Base-by-base conservation (phyloP, 2,329 filamentous ascomycete genomes). In the Fusarium nisikadoi region DNA sequence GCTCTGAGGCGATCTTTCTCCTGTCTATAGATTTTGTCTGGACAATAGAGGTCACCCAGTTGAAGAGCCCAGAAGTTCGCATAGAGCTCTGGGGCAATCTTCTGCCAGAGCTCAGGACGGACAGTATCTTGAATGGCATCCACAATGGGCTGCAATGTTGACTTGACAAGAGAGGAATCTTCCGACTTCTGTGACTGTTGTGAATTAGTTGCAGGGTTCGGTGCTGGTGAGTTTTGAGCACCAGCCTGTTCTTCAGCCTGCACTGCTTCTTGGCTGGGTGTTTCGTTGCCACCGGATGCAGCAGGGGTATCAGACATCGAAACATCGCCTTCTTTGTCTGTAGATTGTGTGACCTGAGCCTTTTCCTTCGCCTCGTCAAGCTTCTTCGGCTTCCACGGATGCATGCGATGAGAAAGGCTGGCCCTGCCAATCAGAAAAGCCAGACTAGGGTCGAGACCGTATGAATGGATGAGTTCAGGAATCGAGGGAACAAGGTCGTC, bases 11-110 rank as follows among this genome's bases (percentile, higher is more conserved):
- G 87, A 25, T 90, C 88, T 39, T 91, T 90, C 78, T 97, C 94
- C 20, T 90, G 88, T 52, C 93, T 88, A 79, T 99, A 99, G 67
- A 92, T 93, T 38, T 90, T 87, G 68, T 90, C 90, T 2, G 93
- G 93, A 71, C 95, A 90, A 62, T 90, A 89, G 63, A 98, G 85
- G 79, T 99, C 95, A 49, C 93, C 91, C 6, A 97, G 87, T 33
- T 94, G 91, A 17, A 98, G 86, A 55, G 95, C 92, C 96, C 96
- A 99, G 82, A 99, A 99, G 0, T 93, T 93, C 46, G 93, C 90
- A 77, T 94, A 98, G 79, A 98, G 95, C 35, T 93, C 90, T 2
- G 94, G 86, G 46, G 90, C 94, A 56, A 98, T 88, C 54, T 89
- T 89, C 16, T 89, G 84, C 86, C 92, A 94, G 9, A 90, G 88